Base-by-base conservation (phyloP, 1,284 basidiomycete genomes). In the Irpex rosettiformis region DNA sequence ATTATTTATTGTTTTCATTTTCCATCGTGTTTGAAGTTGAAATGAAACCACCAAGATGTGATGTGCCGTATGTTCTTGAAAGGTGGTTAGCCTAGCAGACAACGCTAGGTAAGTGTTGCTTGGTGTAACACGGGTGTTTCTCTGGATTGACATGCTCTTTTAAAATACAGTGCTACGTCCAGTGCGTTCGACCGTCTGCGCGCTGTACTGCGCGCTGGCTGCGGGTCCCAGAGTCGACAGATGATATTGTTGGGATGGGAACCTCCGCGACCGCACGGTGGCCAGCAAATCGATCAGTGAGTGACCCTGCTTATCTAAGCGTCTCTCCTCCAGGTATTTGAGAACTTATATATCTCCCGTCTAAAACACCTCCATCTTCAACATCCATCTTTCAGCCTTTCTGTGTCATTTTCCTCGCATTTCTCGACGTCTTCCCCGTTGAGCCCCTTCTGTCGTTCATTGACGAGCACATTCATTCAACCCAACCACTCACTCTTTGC, bases 381-480 rank as follows among this genome's bases (percentile, higher is more conserved):
- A 53, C 45, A 27, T 58, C 49, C 47, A 37, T 52, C 52, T 47
- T 29, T 43, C 48, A 33, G 16, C 30, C 8, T 10, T 4, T 33
- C 16, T 40, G 42, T 58, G 18, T 40, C 37, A 18, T 18, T 54
- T 40, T 30, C 40, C 28, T 47, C 18, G 49, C 56, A 28, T 29
- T 33, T 54, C 11, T 47, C 42, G n/a, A 48, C 47, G 57, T 33
- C 40, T 22, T 21, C 42, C 22, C 21, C 48, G 22, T 51, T 27
- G 22, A 24, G 18, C 22, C 48, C 22, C 43, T 22, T 18, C 43
- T 45, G 43, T 48, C 57, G 43, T 30, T 58, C 57, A 53, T 58
- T 58, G 47, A 28, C 57, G 21, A 37, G 37, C 16, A 58, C 57
- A 54, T 54, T 58, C 57, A n/a, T 58, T 58, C 42, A 57, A 57